These are phyloP conservation scores for Daldinia sp. DNA, from an alignment of 2,329 filamentous ascomycete genomes.

Conservation along the genomic window DNA sequence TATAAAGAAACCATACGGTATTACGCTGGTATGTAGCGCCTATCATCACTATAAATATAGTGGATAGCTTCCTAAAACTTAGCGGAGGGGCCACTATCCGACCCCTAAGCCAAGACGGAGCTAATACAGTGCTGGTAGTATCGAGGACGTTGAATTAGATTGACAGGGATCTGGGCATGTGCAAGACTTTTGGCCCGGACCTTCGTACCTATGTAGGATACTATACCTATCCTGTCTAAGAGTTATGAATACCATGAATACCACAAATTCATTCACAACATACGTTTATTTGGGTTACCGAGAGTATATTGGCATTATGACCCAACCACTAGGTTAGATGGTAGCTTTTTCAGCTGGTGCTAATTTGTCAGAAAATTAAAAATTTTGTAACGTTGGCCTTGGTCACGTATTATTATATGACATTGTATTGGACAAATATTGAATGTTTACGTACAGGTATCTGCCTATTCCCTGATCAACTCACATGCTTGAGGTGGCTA, in stretches of 20 bases:
- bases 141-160: too few species aligned
- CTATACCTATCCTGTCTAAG: not conserved
- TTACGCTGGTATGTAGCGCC: too few species aligned
- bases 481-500: not conserved
- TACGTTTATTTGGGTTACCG: not conserved
- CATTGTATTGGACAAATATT: constrained; percentile 9
- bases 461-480: not conserved
- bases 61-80: too few species aligned
- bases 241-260: not conserved
- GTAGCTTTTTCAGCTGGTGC: not conserved
- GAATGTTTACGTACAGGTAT: constrained; percentile 4
- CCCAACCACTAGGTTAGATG: not conserved
- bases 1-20: too few species aligned
- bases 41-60: too few species aligned
- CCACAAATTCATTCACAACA: not conserved
- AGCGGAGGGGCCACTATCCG: too few species aligned
- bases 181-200: too few species aligned
- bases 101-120: too few species aligned
- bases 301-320: not conserved
- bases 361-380: constrained; percentile 6
- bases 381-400: not conserved
- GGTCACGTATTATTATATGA: not conserved
- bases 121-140: too few species aligned
- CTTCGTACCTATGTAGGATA: not conserved
- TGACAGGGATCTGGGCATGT: too few species aligned